phyloP scores from a whole-genome alignment of 805 yeast species.

The Zygosaccharomyces gambellarensis region DNA sequence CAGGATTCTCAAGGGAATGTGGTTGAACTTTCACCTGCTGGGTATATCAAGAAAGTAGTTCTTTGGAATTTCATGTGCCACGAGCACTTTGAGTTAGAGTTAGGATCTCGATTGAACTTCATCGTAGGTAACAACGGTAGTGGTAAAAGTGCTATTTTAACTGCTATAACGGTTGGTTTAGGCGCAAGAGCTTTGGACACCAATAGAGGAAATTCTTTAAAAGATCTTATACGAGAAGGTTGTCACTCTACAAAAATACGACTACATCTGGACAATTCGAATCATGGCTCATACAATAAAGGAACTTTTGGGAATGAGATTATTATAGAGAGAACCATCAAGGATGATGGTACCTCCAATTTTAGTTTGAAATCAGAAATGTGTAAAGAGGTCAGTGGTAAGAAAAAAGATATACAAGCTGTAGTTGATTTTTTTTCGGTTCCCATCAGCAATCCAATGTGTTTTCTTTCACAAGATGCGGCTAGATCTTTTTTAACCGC shows the following conservation, averaged over 20 bases:
- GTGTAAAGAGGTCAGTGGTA: slow-evolving; percentile 53
- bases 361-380: slow-evolving; percentile 52
- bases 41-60: slow-evolving; percentile 59
- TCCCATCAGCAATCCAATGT: slow-evolving; percentile 84
- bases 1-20: slow-evolving; percentile 1
- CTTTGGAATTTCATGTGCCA: slow-evolving; percentile 88
- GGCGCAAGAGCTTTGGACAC: slow-evolving; percentile 89
- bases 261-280: slow-evolving; percentile 60
- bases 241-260: slow-evolving; percentile 60
- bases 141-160: slow-evolving; percentile 83
- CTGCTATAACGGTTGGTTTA: slow-evolving; percentile 80
- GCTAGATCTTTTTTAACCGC: slow-evolving; percentile 86
- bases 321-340: slow-evolving; percentile 62
- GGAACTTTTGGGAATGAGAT: slow-evolving; percentile 66
- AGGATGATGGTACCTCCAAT: slow-evolving; percentile 45
- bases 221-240: slow-evolving; percentile 73
- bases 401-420: slow-evolving; percentile 59
- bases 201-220: slow-evolving; percentile 70
- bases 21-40: slow-evolving; percentile 39
- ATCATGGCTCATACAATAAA: slow-evolving; percentile 59
- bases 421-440: slow-evolving; percentile 69
- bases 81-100: slow-evolving; percentile 63
- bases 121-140: slow-evolving; percentile 89
- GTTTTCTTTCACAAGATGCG: slow-evolving; percentile 87
- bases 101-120: slow-evolving; percentile 79